phyloP scores from a whole-genome alignment of 192 early-diverging fungal genomes.

The Coemansia sp. region DNA sequence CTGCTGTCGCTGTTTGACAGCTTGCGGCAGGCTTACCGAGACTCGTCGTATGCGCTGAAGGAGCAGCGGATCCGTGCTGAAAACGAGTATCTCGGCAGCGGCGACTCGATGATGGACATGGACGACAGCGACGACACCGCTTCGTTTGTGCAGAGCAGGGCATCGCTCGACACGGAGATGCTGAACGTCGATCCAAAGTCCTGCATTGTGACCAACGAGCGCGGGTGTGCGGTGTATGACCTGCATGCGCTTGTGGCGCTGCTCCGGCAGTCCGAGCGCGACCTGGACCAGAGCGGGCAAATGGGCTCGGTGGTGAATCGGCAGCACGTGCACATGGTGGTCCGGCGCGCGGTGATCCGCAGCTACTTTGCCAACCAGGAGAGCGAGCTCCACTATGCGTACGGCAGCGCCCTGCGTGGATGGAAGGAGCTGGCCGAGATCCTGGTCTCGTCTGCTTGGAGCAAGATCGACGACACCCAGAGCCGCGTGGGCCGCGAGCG shows the following conservation, averaged over 20 bases:
- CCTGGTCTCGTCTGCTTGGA: constrained; percentile 57
- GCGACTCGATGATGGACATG: constrained; percentile 26
- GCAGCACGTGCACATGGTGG: constrained; percentile 54
- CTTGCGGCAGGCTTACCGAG: constrained; percentile 45
- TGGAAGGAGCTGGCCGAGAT: constrained; percentile 85
- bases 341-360: constrained; percentile 61
- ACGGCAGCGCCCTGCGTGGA: constrained; percentile 65
- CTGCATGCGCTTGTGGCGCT: constrained; percentile 64
- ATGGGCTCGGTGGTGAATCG: constrained; percentile 51
- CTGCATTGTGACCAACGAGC: constrained; percentile 55
- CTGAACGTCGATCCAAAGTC: constrained; percentile 56
- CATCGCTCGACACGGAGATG: constrained; percentile 70
- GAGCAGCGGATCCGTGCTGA: constrained; percentile 23
- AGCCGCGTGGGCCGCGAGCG: constrained; percentile 59
- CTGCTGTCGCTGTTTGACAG: constrained; percentile 41
- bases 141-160: constrained; percentile 50
- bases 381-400: constrained; percentile 66
- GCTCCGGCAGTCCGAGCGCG: constrained; percentile 52
- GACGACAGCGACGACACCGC: constrained; percentile 14
- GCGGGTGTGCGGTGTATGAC: constrained; percentile 66
- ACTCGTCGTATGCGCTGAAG: constrained; percentile 19
- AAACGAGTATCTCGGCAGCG: constrained; percentile 13
- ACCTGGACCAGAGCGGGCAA: constrained; percentile 48
- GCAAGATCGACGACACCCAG: constrained; percentile 65
- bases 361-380: constrained; percentile 73